A percentile compares a stretch with the other conserved stretches of the same genome.
Conservation (phyloP, 345 rosid genomes). For the Conringia planisiliqua region DNA sequence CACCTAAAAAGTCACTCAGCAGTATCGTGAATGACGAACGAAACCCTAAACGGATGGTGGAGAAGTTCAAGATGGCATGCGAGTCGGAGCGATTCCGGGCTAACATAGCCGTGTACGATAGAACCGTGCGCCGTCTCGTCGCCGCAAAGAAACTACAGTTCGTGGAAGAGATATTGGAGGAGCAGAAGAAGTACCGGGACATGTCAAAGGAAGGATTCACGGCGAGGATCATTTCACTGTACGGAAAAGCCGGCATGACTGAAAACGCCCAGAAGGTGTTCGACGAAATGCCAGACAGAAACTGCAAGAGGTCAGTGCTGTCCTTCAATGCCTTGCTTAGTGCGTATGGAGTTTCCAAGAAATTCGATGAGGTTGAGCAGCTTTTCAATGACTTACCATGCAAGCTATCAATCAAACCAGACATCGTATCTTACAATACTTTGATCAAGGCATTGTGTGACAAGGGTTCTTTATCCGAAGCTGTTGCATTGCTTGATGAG, state of each 20-base stretch:
- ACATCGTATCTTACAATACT: constrained; percentile 54
- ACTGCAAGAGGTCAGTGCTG: constrained; percentile 47
- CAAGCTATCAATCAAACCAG: constrained; percentile 45
- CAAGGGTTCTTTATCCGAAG: constrained; percentile 45
- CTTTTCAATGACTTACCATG: constrained; percentile 46
- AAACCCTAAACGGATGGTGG: constrained; percentile 49
- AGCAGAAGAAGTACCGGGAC: constrained; percentile 61
- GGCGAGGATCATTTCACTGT: constrained; percentile 44
- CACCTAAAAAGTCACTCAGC: constrained; percentile 17
- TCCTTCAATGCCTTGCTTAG: constrained; percentile 68
- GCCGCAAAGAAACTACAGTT: constrained; percentile 37
- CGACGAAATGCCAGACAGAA: constrained; percentile 68
- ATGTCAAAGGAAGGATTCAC: constrained; percentile 55
- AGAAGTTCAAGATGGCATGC: constrained; percentile 59
- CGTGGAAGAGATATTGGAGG: constrained; percentile 60
- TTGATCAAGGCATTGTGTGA: constrained; percentile 58
- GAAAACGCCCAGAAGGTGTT: constrained; percentile 67
- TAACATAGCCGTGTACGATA: constrained; percentile 43
- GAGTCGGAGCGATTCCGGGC: constrained; percentile 54
- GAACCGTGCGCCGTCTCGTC: constrained; percentile 61
- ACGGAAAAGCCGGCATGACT: constrained; percentile 56
- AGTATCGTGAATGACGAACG: constrained; percentile 45
- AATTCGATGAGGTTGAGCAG: constrained; percentile 40
- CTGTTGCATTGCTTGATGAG: constrained; percentile 42
- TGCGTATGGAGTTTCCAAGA: constrained; percentile 49